Base-by-base conservation (phyloP, 2,329 filamentous ascomycete genomes). In the Biscogniauxia mediterranea region DNA sequence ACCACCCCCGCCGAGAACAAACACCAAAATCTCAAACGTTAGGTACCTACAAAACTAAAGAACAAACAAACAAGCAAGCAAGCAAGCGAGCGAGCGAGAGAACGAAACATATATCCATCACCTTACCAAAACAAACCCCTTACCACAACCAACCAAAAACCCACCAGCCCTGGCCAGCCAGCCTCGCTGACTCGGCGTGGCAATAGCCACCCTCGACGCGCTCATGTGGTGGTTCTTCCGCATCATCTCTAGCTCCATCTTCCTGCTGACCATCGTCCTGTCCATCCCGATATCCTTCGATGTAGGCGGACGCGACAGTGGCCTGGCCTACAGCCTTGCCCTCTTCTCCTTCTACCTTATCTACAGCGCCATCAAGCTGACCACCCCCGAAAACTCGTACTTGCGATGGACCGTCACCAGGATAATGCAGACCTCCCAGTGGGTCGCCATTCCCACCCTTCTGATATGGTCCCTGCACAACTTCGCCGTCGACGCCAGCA, bases 201-300 rank as follows among this genome's bases (percentile, higher is more conserved):
- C 71, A 68, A 64, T 63, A 70, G 72, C 73, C 72, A 73, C 70
- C 68, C 71, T 76, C 71, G 72, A 77, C 77, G 79, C 77, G 76
- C 80, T 80, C 78, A 96, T 97, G 91, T 93, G 89, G 83, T 85
- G 83, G 89, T 83, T 94, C 77, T 87, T 93, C 77, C 89, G 89
- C 75, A 84, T 89, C 75, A 75, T 93, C 70, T 92, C 92, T 73
- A 92, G 92, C 79, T 83, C 89, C 74, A 79, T 92, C 78, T 98
- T 97, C 80, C 88, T 98, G 71, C 85, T 93, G 78, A 91, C 91
- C 79, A 93, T 97, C 76, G 88, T 98, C 74, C 90, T 98, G 74
- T 97, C 93, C 64, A 95, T 99, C 75, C 95, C 95, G 64, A 89
- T 99, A 74, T 92, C 94, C 72, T 98, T 98, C 81, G 95, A 99